Percentiles rank a stretch among this genome's conserved stretches.
phyloP scores from a whole-genome alignment of 208 protist species.

The Willaertia magna region DNA sequence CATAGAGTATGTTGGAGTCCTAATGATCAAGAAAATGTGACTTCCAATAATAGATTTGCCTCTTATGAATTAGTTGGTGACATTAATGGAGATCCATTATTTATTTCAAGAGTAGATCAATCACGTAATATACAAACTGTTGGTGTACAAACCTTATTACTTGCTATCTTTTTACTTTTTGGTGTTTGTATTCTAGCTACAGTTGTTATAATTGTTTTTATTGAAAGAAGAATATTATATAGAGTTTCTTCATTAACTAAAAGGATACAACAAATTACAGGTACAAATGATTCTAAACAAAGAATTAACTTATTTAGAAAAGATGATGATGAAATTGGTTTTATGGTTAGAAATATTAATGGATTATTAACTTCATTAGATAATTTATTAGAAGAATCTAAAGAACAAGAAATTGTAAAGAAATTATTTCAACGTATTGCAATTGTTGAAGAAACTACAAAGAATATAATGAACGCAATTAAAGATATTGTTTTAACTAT shows the following conservation, averaged over 20 bases:
- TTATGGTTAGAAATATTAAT: background rate
- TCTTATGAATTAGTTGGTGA: background rate
- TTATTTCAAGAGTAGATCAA: background rate
- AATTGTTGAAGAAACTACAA: background rate
- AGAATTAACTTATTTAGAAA: background rate
- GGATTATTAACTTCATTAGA: background rate
- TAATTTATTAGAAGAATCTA: background rate
- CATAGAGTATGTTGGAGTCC: background rate
- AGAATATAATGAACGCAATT: background rate
- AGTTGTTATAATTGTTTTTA: background rate
- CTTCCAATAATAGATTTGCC: background rate
- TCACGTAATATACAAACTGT: background rate
- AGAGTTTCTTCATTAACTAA: background rate
- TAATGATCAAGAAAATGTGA: background rate
- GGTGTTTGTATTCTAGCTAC: background rate
- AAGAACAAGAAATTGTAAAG: background rate
- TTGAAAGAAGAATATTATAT: background rate
- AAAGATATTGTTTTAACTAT: background rate
- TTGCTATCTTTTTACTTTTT: background rate
- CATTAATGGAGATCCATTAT: background rate
- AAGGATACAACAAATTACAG: background rate
- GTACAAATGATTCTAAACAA: background rate
- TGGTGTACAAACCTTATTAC: background rate
- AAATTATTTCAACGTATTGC: background rate
- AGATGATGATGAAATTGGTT: background rate